Evolutionary conservation across 2,329 filamentous ascomycete genomes (phyloP), one percentile per base, ranked within the genome.

Genomic region (Epichloe festucae): DNA sequence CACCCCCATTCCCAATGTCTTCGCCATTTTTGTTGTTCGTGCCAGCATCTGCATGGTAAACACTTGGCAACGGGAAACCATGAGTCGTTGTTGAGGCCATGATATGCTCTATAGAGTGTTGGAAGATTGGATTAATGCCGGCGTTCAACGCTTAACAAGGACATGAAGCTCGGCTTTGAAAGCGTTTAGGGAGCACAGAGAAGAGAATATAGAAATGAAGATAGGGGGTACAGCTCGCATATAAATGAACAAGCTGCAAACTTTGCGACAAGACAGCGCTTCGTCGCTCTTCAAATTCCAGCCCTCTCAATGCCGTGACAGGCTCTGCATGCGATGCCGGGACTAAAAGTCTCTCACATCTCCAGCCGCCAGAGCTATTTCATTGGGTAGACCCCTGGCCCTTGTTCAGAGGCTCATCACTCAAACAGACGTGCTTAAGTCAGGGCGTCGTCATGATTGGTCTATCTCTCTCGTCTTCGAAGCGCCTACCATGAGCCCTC

Each of bases 1-100:
- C 67, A 17, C 87, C 86, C 39, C 79, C 76, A 15, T 86, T 85
- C 23, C 87, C 87, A 15, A 74, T 77, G 36, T 77, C 77, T 54
- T 69, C 72, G 54, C 79, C 75, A 50, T 72, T 67, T 17, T 64
- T 64, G 34, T 72, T 67, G 19, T 64, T 63, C 34, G 65, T 62
- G 27, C 65, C 62, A 34, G 62, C 60, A 46, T 62, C 58, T 40
- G 64, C 67, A 8, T 65, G 62, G 52, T 73, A 67, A 10, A 44
- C 6, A 2, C 70, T 72, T 23, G 71, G 67, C 52, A 75, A 65
- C 4, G 73, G 72, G 54, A 74, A 75, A 40, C 7, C 27, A 60
- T 51, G 31, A 35, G 62, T 56, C 5, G 60, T 61, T 35, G 69
- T 69, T 49, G 69, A 59, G 42, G 71, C 62, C 70, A 76, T 75